Percentiles rank a stretch among this genome's conserved stretches.
Conservation (phyloP, 2,329 filamentous ascomycete genomes). For the Blastomyces percursus region DNA sequence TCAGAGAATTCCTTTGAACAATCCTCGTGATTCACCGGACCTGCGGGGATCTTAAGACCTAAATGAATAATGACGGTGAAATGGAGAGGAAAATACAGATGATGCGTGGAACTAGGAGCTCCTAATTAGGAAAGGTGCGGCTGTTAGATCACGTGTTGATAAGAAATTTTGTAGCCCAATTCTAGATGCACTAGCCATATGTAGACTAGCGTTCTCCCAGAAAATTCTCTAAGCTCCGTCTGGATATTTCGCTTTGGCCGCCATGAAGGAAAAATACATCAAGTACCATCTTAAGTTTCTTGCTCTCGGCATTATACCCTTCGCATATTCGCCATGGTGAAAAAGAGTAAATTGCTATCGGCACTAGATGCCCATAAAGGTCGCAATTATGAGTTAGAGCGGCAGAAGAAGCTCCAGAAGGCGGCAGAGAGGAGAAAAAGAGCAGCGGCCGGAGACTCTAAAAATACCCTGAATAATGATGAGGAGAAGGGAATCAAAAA, state of each 20-base stretch:
- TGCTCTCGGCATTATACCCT: neutral
- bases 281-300: neutral
- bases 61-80: neutral
- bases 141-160: neutral
- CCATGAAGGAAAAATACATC: neutral
- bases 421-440: conserved; percentile 37
- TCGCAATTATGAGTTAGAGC: conserved; percentile 62
- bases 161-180: neutral
- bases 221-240: conserved; percentile 2
- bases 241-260: neutral
- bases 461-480: conserved; percentile 10
- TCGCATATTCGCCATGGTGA: conserved; percentile 31
- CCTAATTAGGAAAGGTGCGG: neutral
- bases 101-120: too few species aligned
- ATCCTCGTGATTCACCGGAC: neutral
- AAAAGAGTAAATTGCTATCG: conserved; percentile 47
- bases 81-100: neutral
- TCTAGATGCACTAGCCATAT: neutral
- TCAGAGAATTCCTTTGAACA: neutral
- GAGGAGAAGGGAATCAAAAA: conserved; percentile 24
- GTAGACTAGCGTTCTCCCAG: neutral
- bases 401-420: conserved; percentile 57
- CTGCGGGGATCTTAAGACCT: neutral
- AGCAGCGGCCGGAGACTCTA: conserved; percentile 19
- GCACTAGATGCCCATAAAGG: conserved; percentile 50